Conservation (phyloP, 2,329 filamentous ascomycete genomes). For the Gaeumannomyces sp. region DNA sequence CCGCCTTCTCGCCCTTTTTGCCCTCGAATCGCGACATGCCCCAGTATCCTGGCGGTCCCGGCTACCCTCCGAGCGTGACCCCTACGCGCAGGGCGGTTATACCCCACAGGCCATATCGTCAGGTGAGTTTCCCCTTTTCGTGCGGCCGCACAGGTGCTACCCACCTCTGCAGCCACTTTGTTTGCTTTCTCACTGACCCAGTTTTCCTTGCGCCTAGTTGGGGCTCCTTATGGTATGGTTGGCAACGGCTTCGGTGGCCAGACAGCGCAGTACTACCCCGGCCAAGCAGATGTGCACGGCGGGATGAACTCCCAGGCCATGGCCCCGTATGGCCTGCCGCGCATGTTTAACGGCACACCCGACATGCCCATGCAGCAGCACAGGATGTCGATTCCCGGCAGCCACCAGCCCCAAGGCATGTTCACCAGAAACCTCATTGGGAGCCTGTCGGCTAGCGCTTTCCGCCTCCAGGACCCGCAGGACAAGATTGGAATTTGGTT, state of each 20-base stretch:
- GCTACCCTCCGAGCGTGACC: slow-evolving; percentile 5
- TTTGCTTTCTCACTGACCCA: neutral
- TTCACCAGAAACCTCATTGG: slow-evolving; percentile 94
- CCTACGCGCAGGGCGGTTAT: slow-evolving; percentile 5
- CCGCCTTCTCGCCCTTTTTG: slow-evolving; percentile 29
- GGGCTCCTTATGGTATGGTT: slow-evolving; percentile 17
- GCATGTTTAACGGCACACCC: slow-evolving; percentile 23
- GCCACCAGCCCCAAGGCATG: slow-evolving; percentile 64
- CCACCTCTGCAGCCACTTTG: neutral
- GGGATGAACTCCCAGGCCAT: slow-evolving; percentile 14
- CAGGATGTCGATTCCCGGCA: slow-evolving; percentile 31
- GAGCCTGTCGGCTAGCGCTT: slow-evolving; percentile 82
- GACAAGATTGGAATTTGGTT: slow-evolving; percentile 93
- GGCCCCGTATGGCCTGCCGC: slow-evolving; percentile 23
- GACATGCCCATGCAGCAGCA: slow-evolving; percentile 24
- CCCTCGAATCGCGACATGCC: slow-evolving; percentile 31
- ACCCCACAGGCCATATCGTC: slow-evolving; percentile 4
- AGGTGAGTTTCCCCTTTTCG: neutral
- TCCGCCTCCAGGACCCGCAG: slow-evolving; percentile 70
- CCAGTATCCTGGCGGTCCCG: slow-evolving; percentile 13
- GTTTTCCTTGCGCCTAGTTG: neutral
- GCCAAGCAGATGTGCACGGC: slow-evolving; percentile 16
- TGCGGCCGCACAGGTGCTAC: neutral
- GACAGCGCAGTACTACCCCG: slow-evolving; percentile 25
- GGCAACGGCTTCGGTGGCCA: slow-evolving; percentile 29